Base-by-base conservation (phyloP, 2,329 filamentous ascomycete genomes). In the Ophiostoma angusticollis region DNA sequence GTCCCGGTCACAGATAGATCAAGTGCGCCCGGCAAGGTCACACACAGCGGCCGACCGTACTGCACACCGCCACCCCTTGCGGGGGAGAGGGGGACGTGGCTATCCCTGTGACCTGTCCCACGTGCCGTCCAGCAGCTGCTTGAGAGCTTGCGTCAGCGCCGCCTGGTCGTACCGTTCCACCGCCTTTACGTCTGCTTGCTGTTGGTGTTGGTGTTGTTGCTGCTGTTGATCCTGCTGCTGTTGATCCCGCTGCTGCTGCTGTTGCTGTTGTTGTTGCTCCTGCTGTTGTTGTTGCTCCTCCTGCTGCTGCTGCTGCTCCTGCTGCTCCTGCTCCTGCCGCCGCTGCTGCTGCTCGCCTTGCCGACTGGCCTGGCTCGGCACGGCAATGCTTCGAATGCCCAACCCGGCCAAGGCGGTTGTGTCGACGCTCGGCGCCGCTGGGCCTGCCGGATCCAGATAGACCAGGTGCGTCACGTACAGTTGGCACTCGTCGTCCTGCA, bases 401-500 rank as follows among this genome's bases (percentile, higher is more conserved):
- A 46, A 86, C 56, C 14, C 60, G 58, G 3, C 60, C 60, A 31
- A 95, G 63, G 39, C 69, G 6, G 68, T 68, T 35, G 67, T 74
- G 49, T 93, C 76, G 1, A 94, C 79, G 4, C 55, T 62, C 0
- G 87, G 87, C 17, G 31, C 29, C 14, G 17, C 13, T 79, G 77
- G 0, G 70, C 5, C 24, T 6, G 6, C 24, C 0, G 78, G 79
- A 30, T 87, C 81, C 0, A 94, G 60, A 52, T 93, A 81, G 6
- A 95, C 67, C 12, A 95, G 57, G 54, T 95, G 87, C 6, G 81
- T 93, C 4, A 95, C 78, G 51, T 91, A 94, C 3, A 62, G 64
- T 19, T 59, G 66, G 50, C 77, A 81, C 6, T 77, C 70, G 1
- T 63, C 53, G 22, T 52, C 47, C 5, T 47, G 41, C 2, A 47